A percentile compares a stretch with the other conserved stretches of the same genome.
These are phyloP conservation scores for Lasiosphaeria miniovina DNA, from an alignment of 495 filamentous ascomycete species.

Conservation along the genomic window DNA sequence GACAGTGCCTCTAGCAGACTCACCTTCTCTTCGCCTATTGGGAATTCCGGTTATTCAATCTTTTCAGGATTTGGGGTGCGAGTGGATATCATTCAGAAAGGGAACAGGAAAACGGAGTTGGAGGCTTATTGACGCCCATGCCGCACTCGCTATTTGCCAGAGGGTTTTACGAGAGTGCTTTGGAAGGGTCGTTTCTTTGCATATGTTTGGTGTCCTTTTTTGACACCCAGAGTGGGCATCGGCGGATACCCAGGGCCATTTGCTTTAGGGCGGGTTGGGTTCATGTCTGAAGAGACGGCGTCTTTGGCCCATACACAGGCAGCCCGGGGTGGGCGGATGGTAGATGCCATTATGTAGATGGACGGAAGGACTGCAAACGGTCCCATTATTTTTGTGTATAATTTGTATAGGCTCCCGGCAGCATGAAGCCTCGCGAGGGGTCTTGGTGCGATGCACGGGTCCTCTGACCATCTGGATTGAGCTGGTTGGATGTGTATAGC, in stretches of 20 bases:
- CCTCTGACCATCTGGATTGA: background rate
- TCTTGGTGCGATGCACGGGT: background rate
- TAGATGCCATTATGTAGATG: background rate
- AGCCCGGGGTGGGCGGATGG: background rate
- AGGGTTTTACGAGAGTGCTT: background rate
- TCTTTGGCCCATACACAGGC: no score
- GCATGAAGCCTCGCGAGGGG: background rate
- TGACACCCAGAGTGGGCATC: background rate
- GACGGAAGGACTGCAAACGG: background rate
- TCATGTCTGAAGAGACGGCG: background rate
- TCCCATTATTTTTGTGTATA: background rate
- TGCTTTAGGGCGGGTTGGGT: background rate
- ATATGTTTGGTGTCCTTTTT: background rate
- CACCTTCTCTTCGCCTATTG: slow-evolving; percentile 7
- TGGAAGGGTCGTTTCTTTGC: background rate
- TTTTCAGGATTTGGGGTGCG: slow-evolving; percentile 5
- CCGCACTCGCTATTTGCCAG: background rate
- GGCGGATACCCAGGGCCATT: background rate
- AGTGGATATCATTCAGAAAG: slow-evolving; percentile 11
- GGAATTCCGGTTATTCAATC: slow-evolving; percentile 4
- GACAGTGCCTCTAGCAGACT: background rate
- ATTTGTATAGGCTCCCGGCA: background rate
- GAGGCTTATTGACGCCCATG: background rate
- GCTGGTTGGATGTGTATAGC: background rate
- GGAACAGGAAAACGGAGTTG: slow-evolving; percentile 10